Base-by-base conservation (phyloP, 2,329 filamentous ascomycete species). In the Phaeosphaeria sp. region DNA sequence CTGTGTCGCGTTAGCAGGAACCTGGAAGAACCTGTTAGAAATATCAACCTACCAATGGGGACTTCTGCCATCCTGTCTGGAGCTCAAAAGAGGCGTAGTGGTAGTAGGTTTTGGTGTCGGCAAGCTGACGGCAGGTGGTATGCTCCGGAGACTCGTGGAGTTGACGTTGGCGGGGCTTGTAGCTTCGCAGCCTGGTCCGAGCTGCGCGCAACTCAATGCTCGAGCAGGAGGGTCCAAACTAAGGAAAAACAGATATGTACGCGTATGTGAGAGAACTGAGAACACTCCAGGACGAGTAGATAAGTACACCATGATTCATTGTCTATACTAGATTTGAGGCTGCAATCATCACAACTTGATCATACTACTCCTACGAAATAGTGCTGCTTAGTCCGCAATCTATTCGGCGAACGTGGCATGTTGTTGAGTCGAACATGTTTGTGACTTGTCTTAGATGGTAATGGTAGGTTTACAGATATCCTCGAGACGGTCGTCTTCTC, bases 1-100 rank as follows among this genome's bases (percentile, higher is more conserved):
- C 95, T 98, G 58, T 55, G 54, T 42, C 61, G 62, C 30, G 72
- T 77, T 65, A 77, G 74, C 70, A 67, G 48, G 54, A 65, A 59
- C 62, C 46, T 10, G 15, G 59, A 43, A 13, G n/a, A n/a, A n/a
- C n/a, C n/a, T n/a, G n/a, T 30, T 23, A 39, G 44, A 46, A 47
- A 54, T 60, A 58, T 61, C 55, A 51, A 49, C 71, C 61, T 79
- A 82, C 81, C 81, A 72, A 83, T 83, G 67, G 81, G 81, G 66
- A 77, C 78, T 67, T 82, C 80, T 59, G 80, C 78, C 80, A 82
- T 83, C 55, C 60, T 78, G 60, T 55, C 54, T 54, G 53, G 49
- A 66, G 55, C 67, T 67, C 51, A 21, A 54, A 54, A 58, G 46
- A 52, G 59, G 54, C 50, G 56, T 36, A 60, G 58, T 43, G 52